These are phyloP conservation scores for Curvularia eragrostidis DNA, from an alignment of 2,329 filamentous ascomycete species.

Conservation along the genomic window DNA sequence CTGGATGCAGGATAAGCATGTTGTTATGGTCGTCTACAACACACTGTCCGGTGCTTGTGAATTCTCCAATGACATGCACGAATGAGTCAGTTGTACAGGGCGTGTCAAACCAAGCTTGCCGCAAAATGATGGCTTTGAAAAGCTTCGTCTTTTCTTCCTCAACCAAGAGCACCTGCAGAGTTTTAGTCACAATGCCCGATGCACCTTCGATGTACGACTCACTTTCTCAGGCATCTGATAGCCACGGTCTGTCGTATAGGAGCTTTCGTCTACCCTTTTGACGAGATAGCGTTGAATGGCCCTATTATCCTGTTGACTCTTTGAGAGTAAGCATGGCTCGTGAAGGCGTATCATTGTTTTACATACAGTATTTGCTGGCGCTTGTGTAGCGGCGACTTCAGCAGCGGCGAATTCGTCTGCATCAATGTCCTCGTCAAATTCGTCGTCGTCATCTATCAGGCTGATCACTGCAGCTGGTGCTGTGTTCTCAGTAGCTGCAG, in stretches of 20 bases:
- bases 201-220: slow-evolving; percentile 13
- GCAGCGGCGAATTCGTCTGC: slow-evolving; percentile 72
- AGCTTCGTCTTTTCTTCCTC: slow-evolving; percentile 75
- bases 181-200: slow-evolving; percentile 25
- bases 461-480: slow-evolving; percentile 30
- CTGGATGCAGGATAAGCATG: slow-evolving; percentile 90
- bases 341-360: slow-evolving; percentile 34
- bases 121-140: slow-evolving; percentile 73
- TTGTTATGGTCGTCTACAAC: slow-evolving; percentile 82
- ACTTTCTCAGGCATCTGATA: slow-evolving; percentile 74
- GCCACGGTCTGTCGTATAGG: slow-evolving; percentile 70
- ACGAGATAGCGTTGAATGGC: slow-evolving; percentile 88
- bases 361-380: slow-evolving; percentile 62
- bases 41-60: slow-evolving; percentile 73
- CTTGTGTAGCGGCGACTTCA: slow-evolving; percentile 76
- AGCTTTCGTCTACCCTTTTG: slow-evolving; percentile 72
- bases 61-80: slow-evolving; percentile 85
- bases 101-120: slow-evolving; percentile 87
- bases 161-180: slow-evolving; percentile 75
- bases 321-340: slow-evolving; percentile 66
- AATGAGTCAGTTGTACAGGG: slow-evolving; percentile 75
- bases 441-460: slow-evolving; percentile 53
- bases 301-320: slow-evolving; percentile 72
- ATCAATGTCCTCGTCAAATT: slow-evolving; percentile 75
- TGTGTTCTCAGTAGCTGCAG: slow-evolving; percentile 8